Percentiles rank a stretch among this genome's conserved stretches.
Conservation (phyloP, 208 protist species). For the Vickermania ingenoplastis region DNA sequence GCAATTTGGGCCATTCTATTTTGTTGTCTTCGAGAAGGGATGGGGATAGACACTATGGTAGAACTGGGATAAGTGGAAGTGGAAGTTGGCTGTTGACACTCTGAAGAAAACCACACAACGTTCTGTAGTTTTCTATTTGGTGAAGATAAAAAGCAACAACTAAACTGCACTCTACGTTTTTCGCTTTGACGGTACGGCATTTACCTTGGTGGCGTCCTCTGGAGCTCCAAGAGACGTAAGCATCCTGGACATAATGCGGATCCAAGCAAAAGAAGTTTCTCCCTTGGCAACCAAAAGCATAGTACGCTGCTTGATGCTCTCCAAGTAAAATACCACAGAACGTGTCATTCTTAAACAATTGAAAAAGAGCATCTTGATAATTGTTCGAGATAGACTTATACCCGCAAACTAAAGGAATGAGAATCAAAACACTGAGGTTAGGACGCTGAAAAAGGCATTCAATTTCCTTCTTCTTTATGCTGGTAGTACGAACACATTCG, state of each 20-base stretch:
- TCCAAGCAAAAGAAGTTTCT: slow-evolving; percentile 47
- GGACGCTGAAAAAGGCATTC: slow-evolving; percentile 13
- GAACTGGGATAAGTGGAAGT: no score
- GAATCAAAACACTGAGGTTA: slow-evolving; percentile 27
- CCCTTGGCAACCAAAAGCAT: slow-evolving; percentile 55
- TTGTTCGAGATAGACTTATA: slow-evolving; percentile 21
- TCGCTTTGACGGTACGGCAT: slow-evolving; percentile 1
- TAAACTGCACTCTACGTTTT: slow-evolving; percentile 1
- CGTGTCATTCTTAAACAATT: slow-evolving; percentile 34
- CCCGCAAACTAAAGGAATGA: slow-evolving; percentile 57
- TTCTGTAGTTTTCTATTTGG: slow-evolving; percentile 9
- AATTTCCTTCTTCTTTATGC: background rate
- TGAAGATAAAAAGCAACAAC: slow-evolving; percentile 7
- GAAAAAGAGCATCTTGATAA: slow-evolving; percentile 32
- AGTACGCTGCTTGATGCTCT: slow-evolving; percentile 23
- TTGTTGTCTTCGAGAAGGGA: no score
- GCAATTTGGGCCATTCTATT: no score
- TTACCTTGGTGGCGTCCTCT: slow-evolving; percentile 6
- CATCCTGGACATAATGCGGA: slow-evolving; percentile 63
- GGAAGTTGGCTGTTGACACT: no score
- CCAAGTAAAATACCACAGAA: slow-evolving; percentile 57
- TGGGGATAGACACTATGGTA: no score
- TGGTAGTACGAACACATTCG: background rate
- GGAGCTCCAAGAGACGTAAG: slow-evolving; percentile 28
- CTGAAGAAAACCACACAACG: no score